These are phyloP conservation scores for Leptosphaerulina australis DNA, from an alignment of 2,329 filamentous ascomycete species.

Conservation along the genomic window DNA sequence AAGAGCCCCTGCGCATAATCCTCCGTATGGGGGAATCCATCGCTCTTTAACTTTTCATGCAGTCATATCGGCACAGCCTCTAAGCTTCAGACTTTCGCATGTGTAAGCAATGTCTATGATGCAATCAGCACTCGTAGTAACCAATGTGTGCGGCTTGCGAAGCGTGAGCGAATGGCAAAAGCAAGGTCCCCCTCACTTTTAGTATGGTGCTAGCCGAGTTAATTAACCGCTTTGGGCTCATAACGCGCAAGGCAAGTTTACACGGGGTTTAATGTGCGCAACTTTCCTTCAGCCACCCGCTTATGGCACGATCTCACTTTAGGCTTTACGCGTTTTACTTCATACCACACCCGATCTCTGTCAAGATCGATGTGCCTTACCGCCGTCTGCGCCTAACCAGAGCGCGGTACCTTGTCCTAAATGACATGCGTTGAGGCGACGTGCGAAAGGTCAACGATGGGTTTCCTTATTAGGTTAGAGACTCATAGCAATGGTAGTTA, in stretches of 20 bases:
- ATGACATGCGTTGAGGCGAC: not conserved
- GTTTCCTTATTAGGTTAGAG: not conserved
- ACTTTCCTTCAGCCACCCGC: not conserved
- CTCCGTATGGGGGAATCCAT: slow-evolving; percentile 21
- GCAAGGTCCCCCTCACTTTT: not conserved
- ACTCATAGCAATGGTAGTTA: not conserved
- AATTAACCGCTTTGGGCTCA: slow-evolving; percentile 8
- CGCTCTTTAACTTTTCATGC: not conserved
- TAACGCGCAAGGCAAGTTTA: slow-evolving; percentile 6
- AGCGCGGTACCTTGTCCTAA: not conserved
- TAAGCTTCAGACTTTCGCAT: not conserved
- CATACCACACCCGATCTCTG: slow-evolving; percentile 4
- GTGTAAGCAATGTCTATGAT: not conserved
- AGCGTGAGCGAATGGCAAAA: not conserved
- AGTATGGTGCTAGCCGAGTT: not conserved
- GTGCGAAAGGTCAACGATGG: not conserved
- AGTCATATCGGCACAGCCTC: not conserved
- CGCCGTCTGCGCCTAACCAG: not conserved
- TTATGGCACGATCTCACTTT: slow-evolving; percentile 1
- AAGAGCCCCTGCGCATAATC: slow-evolving; percentile 25
- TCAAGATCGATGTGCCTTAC: not conserved
- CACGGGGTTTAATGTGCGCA: not conserved
- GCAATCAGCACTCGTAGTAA: slow-evolving; percentile 2
- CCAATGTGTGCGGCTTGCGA: not conserved
- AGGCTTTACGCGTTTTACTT: not conserved